These are phyloP conservation scores for Mycena citricolor DNA, from an alignment of 1,284 basidiomycete species.

Conservation along the genomic window DNA sequence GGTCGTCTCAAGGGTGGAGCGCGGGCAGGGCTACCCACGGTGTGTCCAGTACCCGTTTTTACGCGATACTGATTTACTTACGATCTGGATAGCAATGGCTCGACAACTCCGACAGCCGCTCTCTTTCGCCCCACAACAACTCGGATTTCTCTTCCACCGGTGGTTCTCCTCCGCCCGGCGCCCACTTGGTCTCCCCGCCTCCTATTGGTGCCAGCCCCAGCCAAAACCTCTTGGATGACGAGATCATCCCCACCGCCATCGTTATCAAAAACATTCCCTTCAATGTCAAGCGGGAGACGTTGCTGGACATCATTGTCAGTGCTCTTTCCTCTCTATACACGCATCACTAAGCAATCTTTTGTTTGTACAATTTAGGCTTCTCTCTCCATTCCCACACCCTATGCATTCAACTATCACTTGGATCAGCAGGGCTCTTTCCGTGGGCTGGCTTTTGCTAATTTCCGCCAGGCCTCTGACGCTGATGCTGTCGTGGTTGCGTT, in stretches of 20 bases:
- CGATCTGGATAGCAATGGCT: constrained; percentile 71
- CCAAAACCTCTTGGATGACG: constrained; percentile 72
- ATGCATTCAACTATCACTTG: constrained; percentile 99
- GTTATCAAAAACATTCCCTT: constrained; percentile 99
- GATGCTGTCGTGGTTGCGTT: constrained; percentile 94
- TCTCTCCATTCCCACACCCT: constrained; percentile 94
- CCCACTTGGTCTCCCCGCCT: constrained; percentile 52
- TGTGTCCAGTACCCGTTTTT: constrained; percentile 41
- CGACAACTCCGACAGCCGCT: constrained; percentile 72
- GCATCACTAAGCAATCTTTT: constrained; percentile 16
- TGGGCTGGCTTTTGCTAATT: constrained; percentile 98
- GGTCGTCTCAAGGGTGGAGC: constrained; percentile 56
- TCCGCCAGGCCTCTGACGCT: constrained; percentile 87
- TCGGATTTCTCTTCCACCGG: constrained; percentile 83
- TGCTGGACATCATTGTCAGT: constrained; percentile 94
- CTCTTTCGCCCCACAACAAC: constrained; percentile 81
- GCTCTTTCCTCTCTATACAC: constrained; percentile 27
- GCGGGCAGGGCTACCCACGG: constrained; percentile 67
- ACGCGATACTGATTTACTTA: constrained; percentile 22
- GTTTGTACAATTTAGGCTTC: constrained; percentile 61
- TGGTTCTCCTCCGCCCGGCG: constrained; percentile 67
- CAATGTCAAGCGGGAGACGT: constrained; percentile 93
- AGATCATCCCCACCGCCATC: constrained; percentile 98
- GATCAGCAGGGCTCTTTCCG: constrained; percentile 95
- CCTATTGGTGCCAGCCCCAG: constrained; percentile 48